A percentile compares a stretch with the other conserved stretches of the same genome.
phyloP scores from a whole-genome alignment of 371 early-diverging fungal genomes.

The Umbelopsis sp. region DNA sequence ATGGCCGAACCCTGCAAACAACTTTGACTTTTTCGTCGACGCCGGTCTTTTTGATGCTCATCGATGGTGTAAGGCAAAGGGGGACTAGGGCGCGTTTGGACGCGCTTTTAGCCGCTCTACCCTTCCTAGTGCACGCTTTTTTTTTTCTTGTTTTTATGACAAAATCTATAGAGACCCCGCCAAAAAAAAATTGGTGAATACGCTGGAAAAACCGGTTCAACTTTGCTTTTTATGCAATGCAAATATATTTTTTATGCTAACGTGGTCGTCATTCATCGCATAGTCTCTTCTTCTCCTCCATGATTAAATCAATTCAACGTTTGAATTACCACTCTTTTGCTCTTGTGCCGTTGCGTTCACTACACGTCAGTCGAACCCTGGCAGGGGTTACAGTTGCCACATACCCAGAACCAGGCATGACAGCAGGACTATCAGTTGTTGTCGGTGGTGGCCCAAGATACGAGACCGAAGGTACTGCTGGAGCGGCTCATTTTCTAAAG shows the following conservation, averaged over 20 bases:
- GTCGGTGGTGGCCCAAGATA: slow-evolving; percentile 1
- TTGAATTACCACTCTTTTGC: background rate
- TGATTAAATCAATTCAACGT: background rate
- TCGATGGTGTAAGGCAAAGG: background rate
- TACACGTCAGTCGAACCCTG: background rate
- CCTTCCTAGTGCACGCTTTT: background rate
- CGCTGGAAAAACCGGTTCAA: no score
- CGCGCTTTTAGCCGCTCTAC: background rate
- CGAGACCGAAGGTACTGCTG: background rate
- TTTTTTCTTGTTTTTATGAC: no score
- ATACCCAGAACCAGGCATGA: background rate
- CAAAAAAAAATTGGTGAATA: no score
- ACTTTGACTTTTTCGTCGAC: slow-evolving; percentile 42
- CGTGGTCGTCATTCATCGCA: background rate
- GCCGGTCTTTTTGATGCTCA: slow-evolving; percentile 12
- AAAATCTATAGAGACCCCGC: no score
- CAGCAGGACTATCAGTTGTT: background rate
- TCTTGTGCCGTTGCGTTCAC: background rate
- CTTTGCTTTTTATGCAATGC: background rate
- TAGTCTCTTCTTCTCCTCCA: background rate
- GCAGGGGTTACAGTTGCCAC: slow-evolving; percentile 12
- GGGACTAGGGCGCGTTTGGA: background rate
- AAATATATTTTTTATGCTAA: background rate
- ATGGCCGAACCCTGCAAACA: slow-evolving; percentile 61
- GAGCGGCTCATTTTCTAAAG: slow-evolving; percentile 7